Base-by-base conservation (phyloP, 345 rosid species). In the Eucalyptus erythrocorys region DNA sequence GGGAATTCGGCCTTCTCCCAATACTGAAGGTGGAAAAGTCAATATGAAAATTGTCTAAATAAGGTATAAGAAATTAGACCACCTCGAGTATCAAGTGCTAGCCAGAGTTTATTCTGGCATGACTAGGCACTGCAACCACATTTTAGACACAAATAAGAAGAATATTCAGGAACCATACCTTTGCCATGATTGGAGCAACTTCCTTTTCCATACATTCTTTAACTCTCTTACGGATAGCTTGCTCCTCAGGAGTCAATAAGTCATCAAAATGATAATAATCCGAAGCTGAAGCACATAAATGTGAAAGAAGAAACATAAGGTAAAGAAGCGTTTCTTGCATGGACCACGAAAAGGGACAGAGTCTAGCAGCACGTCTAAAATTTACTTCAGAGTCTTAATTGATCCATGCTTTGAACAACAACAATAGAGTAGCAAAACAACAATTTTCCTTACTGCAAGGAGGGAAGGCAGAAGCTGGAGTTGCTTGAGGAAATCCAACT, bases 1-100 rank as follows among this genome's bases (percentile, higher is more conserved):
- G 99, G 99, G 91, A 98, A 98, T 88, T 95, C 97, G 32, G 99
- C 99, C 92, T 95, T 98, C 97, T 98, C 99, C 99, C 99, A 97
- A 45, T 96, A 97, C 99, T 98, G 91, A 45, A 81, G 87, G 85
- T 88, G 71, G 16, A 48, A 61, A 49, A 59, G 87, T 16, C 49
- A 34, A 43, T 57, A 37, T 12, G 5, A 34, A 86, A 86, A 30
- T 57, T 64, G 21, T 80, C 87, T 32, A 86, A 89, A 40, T 43
- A 40, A 76, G 40, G 84, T 21, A 76, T 11, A 76, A 76, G 16
- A 76, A 40, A 76, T 40, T 16, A 76, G 47, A 76, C 84, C 40
- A 11, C 47, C 13, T 76, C 5, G 8, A 22, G 84, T 76, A 86
- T 53, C 66, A 49, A 32, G 66, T 4, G 47, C 21, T 48, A 32